A percentile compares a stretch with the other conserved stretches of the same genome.
Conservation (phyloP, 2,329 filamentous ascomycete genomes). For the Calonectria pseudoturangicola region DNA sequence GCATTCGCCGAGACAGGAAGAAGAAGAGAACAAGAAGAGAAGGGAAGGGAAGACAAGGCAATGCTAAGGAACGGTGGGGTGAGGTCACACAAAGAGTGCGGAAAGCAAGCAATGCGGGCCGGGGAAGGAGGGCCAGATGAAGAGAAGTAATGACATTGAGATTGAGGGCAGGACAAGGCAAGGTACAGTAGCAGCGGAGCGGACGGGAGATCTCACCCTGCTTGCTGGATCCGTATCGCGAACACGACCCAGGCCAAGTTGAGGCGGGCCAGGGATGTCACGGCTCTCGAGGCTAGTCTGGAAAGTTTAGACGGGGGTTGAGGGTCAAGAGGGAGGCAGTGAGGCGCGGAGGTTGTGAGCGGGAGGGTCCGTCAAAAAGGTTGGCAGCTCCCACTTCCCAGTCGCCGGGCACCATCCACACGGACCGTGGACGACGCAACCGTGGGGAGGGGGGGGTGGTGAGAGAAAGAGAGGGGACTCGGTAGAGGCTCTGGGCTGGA, state of each 20-base stretch:
- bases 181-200: constrained; percentile 35
- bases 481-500: constrained; percentile 55
- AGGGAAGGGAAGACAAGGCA: neutral
- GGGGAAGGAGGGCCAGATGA: constrained; percentile 29
- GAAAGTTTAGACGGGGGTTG: constrained; percentile 44
- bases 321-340: constrained; percentile 36
- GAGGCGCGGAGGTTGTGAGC: constrained; percentile 40
- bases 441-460: constrained; percentile 43
- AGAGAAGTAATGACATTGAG: constrained; percentile 24
- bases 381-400: constrained; percentile 25
- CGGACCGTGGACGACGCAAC: constrained; percentile 24
- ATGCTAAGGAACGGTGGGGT: constrained; percentile 16
- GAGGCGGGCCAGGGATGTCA: constrained; percentile 52
- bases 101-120: constrained; percentile 5
- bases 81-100: constrained; percentile 8
- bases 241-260: constrained; percentile 49
- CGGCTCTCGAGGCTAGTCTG: constrained; percentile 52
- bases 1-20: constrained; percentile 41
- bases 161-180: constrained; percentile 34
- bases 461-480: neutral
- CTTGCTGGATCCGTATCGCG: constrained; percentile 49
- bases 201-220: constrained; percentile 46
- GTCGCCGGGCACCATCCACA: constrained; percentile 39
- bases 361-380: constrained; percentile 46
- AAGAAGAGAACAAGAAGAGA: constrained; percentile 17